phyloP scores from a whole-genome alignment of 148 eudicot genomes.

The Mesembryanthemum crystallinum region DNA sequence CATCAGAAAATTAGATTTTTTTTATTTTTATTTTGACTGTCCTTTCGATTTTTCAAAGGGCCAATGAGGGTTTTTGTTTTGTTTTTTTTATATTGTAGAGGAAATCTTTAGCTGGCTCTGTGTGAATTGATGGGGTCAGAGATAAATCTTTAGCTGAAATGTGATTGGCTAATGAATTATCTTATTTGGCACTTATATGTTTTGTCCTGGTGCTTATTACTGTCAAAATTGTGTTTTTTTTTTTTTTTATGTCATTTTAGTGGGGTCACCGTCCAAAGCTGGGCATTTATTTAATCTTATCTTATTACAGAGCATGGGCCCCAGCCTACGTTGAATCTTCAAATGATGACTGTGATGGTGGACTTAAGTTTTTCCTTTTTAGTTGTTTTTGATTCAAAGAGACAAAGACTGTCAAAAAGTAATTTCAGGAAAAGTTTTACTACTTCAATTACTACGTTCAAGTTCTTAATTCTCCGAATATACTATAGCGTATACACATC shows the following conservation, averaged over 20 bases:
- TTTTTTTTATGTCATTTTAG: neutral
- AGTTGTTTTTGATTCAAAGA: too few relatives aligned
- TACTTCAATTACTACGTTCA: too few relatives aligned
- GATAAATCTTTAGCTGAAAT: slow-evolving; percentile 36
- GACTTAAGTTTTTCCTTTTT: too few relatives aligned
- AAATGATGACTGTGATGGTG: too few relatives aligned
- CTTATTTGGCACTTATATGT: slow-evolving; percentile 11
- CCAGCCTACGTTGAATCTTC: too few relatives aligned
- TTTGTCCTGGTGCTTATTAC: neutral
- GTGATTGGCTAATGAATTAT: slow-evolving; percentile 30
- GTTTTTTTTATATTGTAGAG: neutral
- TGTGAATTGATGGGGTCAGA: neutral
- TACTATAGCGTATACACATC: too few relatives aligned
- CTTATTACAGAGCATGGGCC: too few relatives aligned
- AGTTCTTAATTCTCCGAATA: too few relatives aligned
- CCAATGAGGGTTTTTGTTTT: neutral
- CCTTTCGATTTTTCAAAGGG: neutral
- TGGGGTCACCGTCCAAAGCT: slow-evolving; percentile 1
- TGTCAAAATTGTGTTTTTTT: slow-evolving; percentile 12
- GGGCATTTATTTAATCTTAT: too few relatives aligned
- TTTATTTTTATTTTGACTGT: neutral
- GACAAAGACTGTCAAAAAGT: too few relatives aligned
- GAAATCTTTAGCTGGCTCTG: neutral
- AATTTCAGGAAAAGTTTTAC: too few relatives aligned
- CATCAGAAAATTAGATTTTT: neutral